Conservation (phyloP, 2,329 filamentous ascomycete species). For the Hymenoscyphus fraxineus region DNA sequence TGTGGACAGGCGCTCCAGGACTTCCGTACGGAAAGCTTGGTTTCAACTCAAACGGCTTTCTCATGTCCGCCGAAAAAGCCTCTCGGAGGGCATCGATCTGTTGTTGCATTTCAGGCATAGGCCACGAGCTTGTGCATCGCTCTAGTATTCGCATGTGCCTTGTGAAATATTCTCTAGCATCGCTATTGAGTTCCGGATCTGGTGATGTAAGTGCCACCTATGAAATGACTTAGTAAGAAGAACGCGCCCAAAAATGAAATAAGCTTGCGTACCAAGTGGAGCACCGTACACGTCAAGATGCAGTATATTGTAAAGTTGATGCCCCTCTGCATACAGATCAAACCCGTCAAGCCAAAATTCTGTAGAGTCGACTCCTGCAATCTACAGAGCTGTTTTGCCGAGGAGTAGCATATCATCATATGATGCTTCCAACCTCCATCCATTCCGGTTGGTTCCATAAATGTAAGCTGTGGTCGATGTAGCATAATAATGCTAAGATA, state of each 20-base stretch:
- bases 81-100: slow-evolving; percentile 86
- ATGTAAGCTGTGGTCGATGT: slow-evolving; percentile 78
- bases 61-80: slow-evolving; percentile 83
- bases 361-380: slow-evolving; percentile 80
- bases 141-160: slow-evolving; percentile 93
- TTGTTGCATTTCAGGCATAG: slow-evolving; percentile 83
- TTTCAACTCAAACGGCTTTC: slow-evolving; percentile 85
- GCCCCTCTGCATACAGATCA: slow-evolving; percentile 89
- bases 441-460: slow-evolving; percentile 65
- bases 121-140: slow-evolving; percentile 76
- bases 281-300: slow-evolving; percentile 84
- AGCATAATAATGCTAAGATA: slow-evolving; percentile 82
- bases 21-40: slow-evolving; percentile 83
- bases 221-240: slow-evolving; percentile 10
- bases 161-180: slow-evolving; percentile 85
- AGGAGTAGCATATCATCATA: slow-evolving; percentile 79
- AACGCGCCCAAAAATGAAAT: not conserved
- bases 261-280: slow-evolving; percentile 72
- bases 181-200: slow-evolving; percentile 79
- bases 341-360: slow-evolving; percentile 71
- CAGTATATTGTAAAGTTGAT: slow-evolving; percentile 96
- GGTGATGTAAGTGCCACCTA: slow-evolving; percentile 91
- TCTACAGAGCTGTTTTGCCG: slow-evolving; percentile 80
- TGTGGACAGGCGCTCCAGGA: slow-evolving; percentile 42
- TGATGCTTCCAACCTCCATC: slow-evolving; percentile 82